These are phyloP conservation scores for Daedaleopsis nitida DNA, from an alignment of 768 basidiomycete species.

Conservation along the genomic window DNA sequence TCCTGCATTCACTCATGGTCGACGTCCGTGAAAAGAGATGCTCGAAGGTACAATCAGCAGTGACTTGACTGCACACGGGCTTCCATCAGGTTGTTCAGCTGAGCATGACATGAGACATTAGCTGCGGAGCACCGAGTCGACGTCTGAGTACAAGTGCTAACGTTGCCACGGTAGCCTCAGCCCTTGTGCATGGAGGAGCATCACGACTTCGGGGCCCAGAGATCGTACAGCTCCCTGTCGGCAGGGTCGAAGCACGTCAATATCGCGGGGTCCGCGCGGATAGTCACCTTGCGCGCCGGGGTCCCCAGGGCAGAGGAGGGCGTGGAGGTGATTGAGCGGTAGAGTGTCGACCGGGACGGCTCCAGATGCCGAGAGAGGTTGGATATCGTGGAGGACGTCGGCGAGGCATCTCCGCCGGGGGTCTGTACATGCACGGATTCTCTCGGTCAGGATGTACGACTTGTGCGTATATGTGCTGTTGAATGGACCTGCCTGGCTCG, in stretches of 20 bases:
- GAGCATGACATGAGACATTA: no score
- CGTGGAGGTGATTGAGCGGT: slow-evolving; percentile 12
- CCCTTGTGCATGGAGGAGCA: slow-evolving; percentile 1
- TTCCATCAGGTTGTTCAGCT: no score
- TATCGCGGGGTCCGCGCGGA: slow-evolving; percentile 68
- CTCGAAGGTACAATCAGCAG: no score
- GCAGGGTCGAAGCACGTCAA: slow-evolving; percentile 74
- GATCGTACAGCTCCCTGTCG: slow-evolving; percentile 75
- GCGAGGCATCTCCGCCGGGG: slow-evolving; percentile 19
- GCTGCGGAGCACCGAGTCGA: no score
- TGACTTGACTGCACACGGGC: no score
- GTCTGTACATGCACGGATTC: not conserved
- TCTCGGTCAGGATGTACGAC: not conserved
- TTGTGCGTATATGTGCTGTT: not conserved
- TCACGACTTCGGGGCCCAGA: slow-evolving; percentile 63
- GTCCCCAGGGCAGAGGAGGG: slow-evolving; percentile 27
- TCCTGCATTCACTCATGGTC: no score
- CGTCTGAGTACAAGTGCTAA: not conserved
- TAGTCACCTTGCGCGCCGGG: slow-evolving; percentile 37
- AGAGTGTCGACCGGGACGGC: slow-evolving; percentile 13
- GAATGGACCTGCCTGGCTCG: slow-evolving; percentile 13
- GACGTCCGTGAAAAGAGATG: no score
- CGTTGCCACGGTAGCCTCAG: not conserved
- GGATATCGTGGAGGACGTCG: slow-evolving; percentile 23
- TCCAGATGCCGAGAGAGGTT: slow-evolving; percentile 15